Conservation (phyloP, 768 basidiomycete genomes). For the Leccinum boreale region DNA sequence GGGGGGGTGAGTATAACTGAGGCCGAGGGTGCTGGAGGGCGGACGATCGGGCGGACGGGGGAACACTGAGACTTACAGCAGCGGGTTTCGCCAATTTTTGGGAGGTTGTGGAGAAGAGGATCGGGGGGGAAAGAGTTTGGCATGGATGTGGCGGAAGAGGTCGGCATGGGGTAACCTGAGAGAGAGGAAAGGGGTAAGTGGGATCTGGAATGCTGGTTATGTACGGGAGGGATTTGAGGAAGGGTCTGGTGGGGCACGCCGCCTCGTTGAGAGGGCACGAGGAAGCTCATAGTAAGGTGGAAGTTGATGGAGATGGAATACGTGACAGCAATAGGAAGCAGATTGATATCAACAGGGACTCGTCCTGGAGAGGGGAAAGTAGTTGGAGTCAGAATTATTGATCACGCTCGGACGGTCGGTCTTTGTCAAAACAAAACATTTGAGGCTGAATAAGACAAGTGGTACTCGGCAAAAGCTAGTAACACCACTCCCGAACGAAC, state of each 20-base stretch:
- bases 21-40: slow-evolving; percentile 14
- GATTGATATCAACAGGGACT: slow-evolving; percentile 8
- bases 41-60: slow-evolving; percentile 25
- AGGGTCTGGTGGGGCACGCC: slow-evolving; percentile 25
- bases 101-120: slow-evolving; percentile 37
- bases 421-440: slow-evolving; percentile 20
- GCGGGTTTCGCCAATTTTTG: slow-evolving; percentile 67
- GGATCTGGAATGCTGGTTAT: slow-evolving; percentile 33
- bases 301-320: slow-evolving; percentile 20
- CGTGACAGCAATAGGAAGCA: slow-evolving; percentile 15
- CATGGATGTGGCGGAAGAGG: slow-evolving; percentile 27
- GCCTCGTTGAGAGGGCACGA: slow-evolving; percentile 36
- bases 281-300: slow-evolving; percentile 31
- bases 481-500: neutral
- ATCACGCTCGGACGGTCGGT: slow-evolving; percentile 6
- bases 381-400: slow-evolving; percentile 20
- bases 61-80: slow-evolving; percentile 56
- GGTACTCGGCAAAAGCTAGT: neutral
- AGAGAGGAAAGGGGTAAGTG: slow-evolving; percentile 38
- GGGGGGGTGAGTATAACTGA: slow-evolving; percentile 17
- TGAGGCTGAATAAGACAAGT: slow-evolving; percentile 23
- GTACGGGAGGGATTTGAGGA: slow-evolving; percentile 27
- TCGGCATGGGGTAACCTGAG: slow-evolving; percentile 33
- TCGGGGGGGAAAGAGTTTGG: slow-evolving; percentile 32
- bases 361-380: too few species aligned